These are phyloP conservation scores for Corymbia calophylla DNA, from an alignment of 441 rosid genomes.

Conservation along the genomic window DNA sequence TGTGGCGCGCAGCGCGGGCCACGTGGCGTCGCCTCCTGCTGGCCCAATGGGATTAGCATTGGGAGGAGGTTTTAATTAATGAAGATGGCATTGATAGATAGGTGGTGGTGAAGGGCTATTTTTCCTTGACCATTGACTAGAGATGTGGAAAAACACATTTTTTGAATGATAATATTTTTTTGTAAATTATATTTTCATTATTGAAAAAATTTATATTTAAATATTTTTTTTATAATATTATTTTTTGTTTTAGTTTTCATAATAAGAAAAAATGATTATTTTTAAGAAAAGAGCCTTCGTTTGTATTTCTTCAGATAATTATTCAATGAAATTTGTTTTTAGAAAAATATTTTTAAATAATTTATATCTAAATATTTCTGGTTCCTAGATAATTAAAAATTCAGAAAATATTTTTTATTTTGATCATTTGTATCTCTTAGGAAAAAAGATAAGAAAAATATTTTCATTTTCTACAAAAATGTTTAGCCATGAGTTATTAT, in stretches of 20 bases:
- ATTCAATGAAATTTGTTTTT: not conserved
- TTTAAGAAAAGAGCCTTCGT: not conserved
- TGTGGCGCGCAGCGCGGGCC: accelerated
- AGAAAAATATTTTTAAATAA: not conserved
- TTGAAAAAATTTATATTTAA: too few relatives aligned
- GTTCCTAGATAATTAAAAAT: not conserved
- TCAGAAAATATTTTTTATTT: not conserved
- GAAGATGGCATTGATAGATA: not conserved
- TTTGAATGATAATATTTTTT: too few relatives aligned
- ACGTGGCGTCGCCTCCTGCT: not conserved
- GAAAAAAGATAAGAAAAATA: not conserved
- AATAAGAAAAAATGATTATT: too few relatives aligned
- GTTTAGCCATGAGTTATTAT: not conserved
- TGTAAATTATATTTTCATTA: not conserved
- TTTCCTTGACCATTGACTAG: not conserved
- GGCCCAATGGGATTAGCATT: not conserved
- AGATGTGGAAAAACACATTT: not conserved
- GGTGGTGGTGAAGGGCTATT: not conserved
- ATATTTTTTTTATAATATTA: too few relatives aligned
- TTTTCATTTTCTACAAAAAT: not conserved
- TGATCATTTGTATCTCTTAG: not conserved
- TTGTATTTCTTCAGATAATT: not conserved
- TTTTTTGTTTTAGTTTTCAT: too few relatives aligned
- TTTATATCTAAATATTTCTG: not conserved
- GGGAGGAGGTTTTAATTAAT: not conserved